Evolutionary conservation across 805 yeast genomes (phyloP).

Genomic region (Cyberlindnera bimundalis): DNA sequence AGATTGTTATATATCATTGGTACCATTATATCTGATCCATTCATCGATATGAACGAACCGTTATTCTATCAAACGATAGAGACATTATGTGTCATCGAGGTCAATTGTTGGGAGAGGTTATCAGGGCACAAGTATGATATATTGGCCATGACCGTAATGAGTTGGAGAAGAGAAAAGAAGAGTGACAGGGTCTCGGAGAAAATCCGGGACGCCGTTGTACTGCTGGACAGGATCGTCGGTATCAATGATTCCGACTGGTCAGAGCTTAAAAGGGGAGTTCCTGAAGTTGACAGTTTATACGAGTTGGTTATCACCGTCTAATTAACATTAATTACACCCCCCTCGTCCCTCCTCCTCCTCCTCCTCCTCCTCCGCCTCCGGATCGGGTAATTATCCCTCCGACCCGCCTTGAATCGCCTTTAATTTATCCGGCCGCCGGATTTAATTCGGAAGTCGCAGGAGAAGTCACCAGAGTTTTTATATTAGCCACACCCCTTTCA

Average conservation of each 20-base stretch:
- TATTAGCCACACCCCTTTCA: no score
- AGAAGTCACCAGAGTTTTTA: no score
- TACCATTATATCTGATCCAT: conserved; percentile 22
- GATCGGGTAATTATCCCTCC: no score
- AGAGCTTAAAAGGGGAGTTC: conserved; percentile 1
- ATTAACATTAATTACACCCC: no score
- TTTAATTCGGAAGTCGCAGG: no score
- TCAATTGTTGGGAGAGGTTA: conserved; percentile 25
- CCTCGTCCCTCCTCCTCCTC: no score
- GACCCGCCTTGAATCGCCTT: no score
- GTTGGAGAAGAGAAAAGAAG: conserved; percentile 12
- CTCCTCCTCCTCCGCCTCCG: no score
- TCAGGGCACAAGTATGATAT: conserved; percentile 20
- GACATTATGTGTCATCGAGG: conserved; percentile 14
- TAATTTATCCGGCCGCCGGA: no score
- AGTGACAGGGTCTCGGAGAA: conserved; percentile 1
- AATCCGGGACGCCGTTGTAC: conserved; percentile 1
- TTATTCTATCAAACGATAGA: conserved; percentile 14
- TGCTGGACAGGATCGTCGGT: conserved; percentile 11
- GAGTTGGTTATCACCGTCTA: no score
- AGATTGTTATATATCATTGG: conserved; percentile 24
- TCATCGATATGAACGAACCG: conserved; percentile 15
- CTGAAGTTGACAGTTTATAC: not conserved
- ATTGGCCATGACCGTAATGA: conserved; percentile 20
- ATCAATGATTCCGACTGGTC: conserved; percentile 10